Percentiles rank a stretch among this genome's conserved stretches.
These are phyloP conservation scores for Sergeia podlipaevii DNA, from an alignment of 208 protist genomes.

Conservation along the genomic window DNA sequence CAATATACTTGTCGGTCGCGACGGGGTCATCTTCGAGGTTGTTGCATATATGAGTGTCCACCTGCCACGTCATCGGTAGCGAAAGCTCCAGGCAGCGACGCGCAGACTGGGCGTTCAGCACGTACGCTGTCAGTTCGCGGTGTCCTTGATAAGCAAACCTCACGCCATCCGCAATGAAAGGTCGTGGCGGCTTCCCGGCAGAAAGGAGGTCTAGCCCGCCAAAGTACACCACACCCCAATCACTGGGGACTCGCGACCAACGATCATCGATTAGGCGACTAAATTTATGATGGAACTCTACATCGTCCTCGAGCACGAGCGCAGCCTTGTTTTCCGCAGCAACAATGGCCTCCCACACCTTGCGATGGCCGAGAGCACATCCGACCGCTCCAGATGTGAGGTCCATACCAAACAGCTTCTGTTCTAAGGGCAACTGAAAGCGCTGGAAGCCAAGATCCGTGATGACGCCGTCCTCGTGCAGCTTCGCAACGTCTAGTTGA, in stretches of 20 bases:
- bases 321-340: constrained; percentile 25
- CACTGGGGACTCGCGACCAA: constrained; percentile 61
- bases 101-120: constrained; percentile 64
- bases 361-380: constrained; percentile 80
- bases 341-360: constrained; percentile 76
- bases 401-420: constrained; percentile 92
- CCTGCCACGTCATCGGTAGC: constrained; percentile 87
- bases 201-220: constrained; percentile 86
- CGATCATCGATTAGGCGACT: constrained; percentile 38
- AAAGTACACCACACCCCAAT: constrained; percentile 89
- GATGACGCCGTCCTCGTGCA: constrained; percentile 44
- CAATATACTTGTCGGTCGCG: constrained; percentile 78
- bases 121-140: constrained; percentile 89
- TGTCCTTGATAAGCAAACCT: constrained; percentile 83
- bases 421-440: constrained; percentile 56
- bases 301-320: constrained; percentile 87
- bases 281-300: constrained; percentile 84
- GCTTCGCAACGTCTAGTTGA: constrained; percentile 42
- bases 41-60: constrained; percentile 89
- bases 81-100: constrained; percentile 75
- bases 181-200: constrained; percentile 72
- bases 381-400: constrained; percentile 85
- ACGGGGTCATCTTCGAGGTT: constrained; percentile 37
- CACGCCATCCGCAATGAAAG: constrained; percentile 76
- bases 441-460: constrained; percentile 73